These are phyloP conservation scores for Botrytis deweyae DNA, from an alignment of 2,329 filamentous ascomycete species.

Conservation along the genomic window DNA sequence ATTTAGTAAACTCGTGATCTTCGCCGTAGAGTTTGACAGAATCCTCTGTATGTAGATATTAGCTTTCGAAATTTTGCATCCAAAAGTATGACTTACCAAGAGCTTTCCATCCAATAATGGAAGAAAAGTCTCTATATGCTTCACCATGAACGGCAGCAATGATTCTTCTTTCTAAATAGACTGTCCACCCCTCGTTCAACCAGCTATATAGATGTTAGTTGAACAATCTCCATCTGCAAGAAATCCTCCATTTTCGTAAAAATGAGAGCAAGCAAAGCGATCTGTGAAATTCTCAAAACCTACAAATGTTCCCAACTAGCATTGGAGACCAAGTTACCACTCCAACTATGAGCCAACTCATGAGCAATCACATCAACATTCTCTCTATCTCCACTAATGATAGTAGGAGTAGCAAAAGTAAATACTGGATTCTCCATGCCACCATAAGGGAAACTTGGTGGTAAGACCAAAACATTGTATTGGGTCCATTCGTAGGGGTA, in stretches of 20 bases:
- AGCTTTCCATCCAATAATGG: slow-evolving; percentile 94
- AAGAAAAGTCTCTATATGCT: slow-evolving; percentile 84
- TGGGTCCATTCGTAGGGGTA: slow-evolving; percentile 92
- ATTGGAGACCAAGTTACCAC: slow-evolving; percentile 79
- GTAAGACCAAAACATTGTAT: slow-evolving; percentile 90
- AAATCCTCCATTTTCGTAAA: not conserved
- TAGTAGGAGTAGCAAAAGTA: slow-evolving; percentile 92
- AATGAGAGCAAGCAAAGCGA: not conserved
- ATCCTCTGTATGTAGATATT: slow-evolving; percentile 53
- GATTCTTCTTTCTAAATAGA: slow-evolving; percentile 87
- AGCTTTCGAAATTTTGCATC: not conserved
- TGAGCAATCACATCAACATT: slow-evolving; percentile 97
- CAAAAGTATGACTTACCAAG: slow-evolving; percentile 34
- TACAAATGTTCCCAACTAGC: slow-evolving; percentile 80
- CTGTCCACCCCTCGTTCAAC: slow-evolving; percentile 85
- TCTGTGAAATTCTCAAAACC: slow-evolving; percentile 36
- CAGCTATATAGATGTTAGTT: slow-evolving; percentile 46
- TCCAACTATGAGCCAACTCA: slow-evolving; percentile 77
- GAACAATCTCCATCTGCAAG: not conserved
- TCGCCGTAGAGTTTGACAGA: slow-evolving; percentile 74
- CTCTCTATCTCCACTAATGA: slow-evolving; percentile 85
- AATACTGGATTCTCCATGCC: slow-evolving; percentile 77
- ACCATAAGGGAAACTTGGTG: slow-evolving; percentile 73
- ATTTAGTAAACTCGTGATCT: slow-evolving; percentile 89
- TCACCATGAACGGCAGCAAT: slow-evolving; percentile 76